phyloP scores from a whole-genome alignment of 140 eudicot genomes.

The Erigeron philadelphicus region DNA sequence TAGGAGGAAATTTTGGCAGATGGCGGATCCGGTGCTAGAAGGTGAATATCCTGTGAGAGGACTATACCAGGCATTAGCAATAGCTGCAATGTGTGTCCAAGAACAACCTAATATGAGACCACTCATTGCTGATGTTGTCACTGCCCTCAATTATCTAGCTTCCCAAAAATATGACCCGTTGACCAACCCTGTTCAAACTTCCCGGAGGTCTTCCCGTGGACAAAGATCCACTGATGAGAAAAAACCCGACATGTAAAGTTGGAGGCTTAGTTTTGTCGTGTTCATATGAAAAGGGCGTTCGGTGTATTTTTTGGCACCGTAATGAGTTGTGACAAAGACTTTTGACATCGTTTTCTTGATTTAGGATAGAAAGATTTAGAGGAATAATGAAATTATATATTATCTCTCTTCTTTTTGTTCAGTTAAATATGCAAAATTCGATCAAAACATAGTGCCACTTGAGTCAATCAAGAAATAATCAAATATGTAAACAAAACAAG shows the following conservation, averaged over 20 bases:
- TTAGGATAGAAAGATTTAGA: constrained; percentile 26
- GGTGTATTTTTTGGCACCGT: constrained; percentile 31
- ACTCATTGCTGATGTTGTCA: constrained; percentile 61
- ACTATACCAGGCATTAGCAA: constrained; percentile 73
- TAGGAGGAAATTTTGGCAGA: constrained; percentile 50
- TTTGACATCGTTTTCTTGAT: constrained; percentile 26
- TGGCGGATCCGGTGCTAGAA: constrained; percentile 75
- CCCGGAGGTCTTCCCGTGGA: constrained; percentile 27
- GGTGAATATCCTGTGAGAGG: constrained; percentile 67
- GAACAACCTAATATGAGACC: constrained; percentile 74
- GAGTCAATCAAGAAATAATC: neutral
- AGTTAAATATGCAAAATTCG: neutral
- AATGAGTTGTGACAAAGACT: constrained; percentile 19
- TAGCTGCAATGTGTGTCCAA: constrained; percentile 85
- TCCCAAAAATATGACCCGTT: constrained; percentile 53
- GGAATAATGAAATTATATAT: constrained; percentile 29
- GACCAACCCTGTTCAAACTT: constrained; percentile 27
- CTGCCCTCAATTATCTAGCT: constrained; percentile 67
- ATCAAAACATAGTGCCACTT: neutral
- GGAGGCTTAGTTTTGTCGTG: constrained; percentile 29
- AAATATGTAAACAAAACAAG: constrained; percentile 12
- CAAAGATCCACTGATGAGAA: constrained; percentile 28
- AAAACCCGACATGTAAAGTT: constrained; percentile 25
- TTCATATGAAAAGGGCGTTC: constrained; percentile 34
- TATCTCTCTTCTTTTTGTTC: constrained; percentile 8